A percentile compares a stretch with the other conserved stretches of the same genome.
These are phyloP conservation scores for Botrytis medusae DNA, from an alignment of 2,329 filamentous ascomycete genomes.

Conservation along the genomic window DNA sequence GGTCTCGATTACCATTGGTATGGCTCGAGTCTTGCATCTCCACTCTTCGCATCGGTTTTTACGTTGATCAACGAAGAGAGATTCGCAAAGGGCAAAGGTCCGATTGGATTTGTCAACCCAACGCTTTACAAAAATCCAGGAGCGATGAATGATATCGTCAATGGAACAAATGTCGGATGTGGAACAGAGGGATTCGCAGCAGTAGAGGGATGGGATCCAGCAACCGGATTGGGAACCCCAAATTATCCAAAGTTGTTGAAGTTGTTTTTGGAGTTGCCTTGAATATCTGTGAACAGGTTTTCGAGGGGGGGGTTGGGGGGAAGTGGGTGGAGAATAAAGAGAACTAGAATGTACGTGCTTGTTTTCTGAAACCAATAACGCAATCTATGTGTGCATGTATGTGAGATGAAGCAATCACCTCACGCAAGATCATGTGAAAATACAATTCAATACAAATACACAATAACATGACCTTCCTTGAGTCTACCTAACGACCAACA, in stretches of 20 bases:
- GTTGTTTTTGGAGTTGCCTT: conserved; percentile 32
- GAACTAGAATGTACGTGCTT: background rate
- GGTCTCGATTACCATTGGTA: conserved; percentile 24
- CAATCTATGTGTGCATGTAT: background rate
- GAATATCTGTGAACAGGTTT: background rate
- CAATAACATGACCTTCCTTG: background rate
- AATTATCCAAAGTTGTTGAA: conserved; percentile 35
- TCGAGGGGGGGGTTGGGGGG: fast-evolving
- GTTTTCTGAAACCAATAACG: background rate
- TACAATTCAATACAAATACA: background rate
- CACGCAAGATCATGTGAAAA: background rate
- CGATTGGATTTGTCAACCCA: conserved; percentile 22
- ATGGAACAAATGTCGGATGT: conserved; percentile 37
- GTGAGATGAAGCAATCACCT: background rate
- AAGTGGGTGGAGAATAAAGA: background rate
- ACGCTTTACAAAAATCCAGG: conserved; percentile 26
- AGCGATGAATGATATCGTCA: conserved; percentile 41
- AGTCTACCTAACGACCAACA: background rate
- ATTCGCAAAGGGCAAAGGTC: background rate
- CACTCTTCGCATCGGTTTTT: conserved; percentile 31
- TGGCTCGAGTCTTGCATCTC: conserved; percentile 29
- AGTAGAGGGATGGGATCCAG: conserved; percentile 36
- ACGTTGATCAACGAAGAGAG: conserved; percentile 27
- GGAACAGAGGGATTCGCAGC: conserved; percentile 42
- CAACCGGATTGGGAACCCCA: conserved; percentile 34